phyloP scores from a whole-genome alignment of 768 basidiomycete species.

The Agrocybe praecox region DNA sequence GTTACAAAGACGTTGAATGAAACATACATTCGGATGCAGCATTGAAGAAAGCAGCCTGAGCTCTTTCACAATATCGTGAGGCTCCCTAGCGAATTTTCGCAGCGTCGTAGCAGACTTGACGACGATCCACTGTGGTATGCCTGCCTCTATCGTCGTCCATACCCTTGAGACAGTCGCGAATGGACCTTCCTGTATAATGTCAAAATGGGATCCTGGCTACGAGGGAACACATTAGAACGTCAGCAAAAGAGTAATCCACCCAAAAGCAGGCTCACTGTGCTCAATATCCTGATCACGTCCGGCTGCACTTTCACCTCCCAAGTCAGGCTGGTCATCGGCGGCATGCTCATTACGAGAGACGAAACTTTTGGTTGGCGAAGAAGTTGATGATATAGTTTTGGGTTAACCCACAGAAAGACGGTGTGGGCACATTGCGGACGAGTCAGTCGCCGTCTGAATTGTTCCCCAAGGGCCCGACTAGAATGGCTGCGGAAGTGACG shows the following conservation, averaged over 20 bases:
- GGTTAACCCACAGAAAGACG: not conserved
- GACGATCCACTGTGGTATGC: conserved; percentile 43
- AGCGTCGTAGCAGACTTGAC: conserved; percentile 55
- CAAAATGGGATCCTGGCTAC: conserved; percentile 31
- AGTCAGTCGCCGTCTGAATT: not conserved
- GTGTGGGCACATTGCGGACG: not conserved
- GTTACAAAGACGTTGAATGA: not conserved
- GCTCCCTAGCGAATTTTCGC: conserved; percentile 52
- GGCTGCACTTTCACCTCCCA: not conserved
- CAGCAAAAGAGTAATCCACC: not conserved
- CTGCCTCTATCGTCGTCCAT: conserved; percentile 32
- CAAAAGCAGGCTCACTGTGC: conserved; percentile 8
- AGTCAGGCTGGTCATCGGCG: not conserved
- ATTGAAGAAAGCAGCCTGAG: conserved; percentile 48
- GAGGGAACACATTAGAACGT: not conserved
- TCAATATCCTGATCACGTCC: conserved; percentile 10
- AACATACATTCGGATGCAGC: conserved; percentile 53
- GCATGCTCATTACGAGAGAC: not conserved
- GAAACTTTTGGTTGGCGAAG: not conserved
- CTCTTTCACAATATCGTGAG: conserved; percentile 74
- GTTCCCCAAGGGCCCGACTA: not conserved
- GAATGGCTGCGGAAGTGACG: not conserved
- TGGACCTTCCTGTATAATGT: conserved; percentile 46
- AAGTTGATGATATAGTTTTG: not conserved
- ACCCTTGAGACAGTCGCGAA: conserved; percentile 45